A percentile compares a stretch with the other conserved stretches of the same genome.
Conservation (phyloP, 2,329 filamentous ascomycete genomes). For the Ilyonectria mors-panacis region DNA sequence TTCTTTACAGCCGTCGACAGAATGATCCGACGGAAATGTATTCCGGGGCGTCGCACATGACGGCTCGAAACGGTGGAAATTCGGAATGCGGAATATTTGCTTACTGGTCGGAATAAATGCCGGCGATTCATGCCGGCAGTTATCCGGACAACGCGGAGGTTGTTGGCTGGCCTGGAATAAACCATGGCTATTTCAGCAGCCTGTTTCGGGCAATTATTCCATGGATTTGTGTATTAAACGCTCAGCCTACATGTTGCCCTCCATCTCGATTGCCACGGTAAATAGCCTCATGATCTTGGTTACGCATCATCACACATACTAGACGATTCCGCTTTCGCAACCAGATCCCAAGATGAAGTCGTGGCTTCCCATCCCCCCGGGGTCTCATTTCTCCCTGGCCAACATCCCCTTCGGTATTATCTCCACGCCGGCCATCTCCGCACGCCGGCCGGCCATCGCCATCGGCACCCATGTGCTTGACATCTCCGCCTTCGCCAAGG, state of each 20-base stretch:
- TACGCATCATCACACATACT: constrained; percentile 1
- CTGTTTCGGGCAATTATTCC: constrained; percentile 14
- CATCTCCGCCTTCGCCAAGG: constrained; percentile 71
- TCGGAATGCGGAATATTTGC: constrained; percentile 30
- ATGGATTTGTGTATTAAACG: constrained; percentile 18
- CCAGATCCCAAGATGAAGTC: constrained; percentile 24
- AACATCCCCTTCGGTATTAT: constrained; percentile 90
- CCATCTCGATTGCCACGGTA: background rate
- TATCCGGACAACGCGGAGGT: constrained; percentile 5
- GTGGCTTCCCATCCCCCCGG: constrained; percentile 50
- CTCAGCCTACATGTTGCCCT: background rate
- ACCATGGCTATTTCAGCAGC: constrained; percentile 16
- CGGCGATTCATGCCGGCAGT: constrained; percentile 22
- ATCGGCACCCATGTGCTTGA: constrained; percentile 82
- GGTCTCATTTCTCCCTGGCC: constrained; percentile 65
- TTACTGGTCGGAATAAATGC: constrained; percentile 17
- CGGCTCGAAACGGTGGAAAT: background rate
- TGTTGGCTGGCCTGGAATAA: background rate
- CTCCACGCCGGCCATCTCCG: constrained; percentile 68
- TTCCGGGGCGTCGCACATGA: constrained; percentile 15
- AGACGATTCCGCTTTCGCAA: background rate
- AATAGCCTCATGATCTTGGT: constrained; percentile 7
- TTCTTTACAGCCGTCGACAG: background rate
- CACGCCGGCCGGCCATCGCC: constrained; percentile 76
- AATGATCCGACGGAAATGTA: constrained; percentile 12